Conservation (phyloP, 2,329 filamentous ascomycete genomes). For the Acrocalymma vagum region DNA sequence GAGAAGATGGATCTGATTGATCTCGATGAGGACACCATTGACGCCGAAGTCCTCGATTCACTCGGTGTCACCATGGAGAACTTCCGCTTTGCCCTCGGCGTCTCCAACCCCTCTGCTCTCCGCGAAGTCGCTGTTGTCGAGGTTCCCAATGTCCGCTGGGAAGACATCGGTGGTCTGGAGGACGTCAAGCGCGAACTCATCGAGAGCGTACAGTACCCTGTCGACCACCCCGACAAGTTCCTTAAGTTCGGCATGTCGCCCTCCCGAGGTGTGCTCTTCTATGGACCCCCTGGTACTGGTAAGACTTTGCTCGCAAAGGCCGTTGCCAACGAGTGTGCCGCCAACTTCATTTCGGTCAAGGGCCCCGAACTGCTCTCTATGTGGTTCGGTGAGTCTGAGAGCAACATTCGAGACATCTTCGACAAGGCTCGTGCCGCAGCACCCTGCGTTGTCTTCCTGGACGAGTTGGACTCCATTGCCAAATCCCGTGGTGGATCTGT, state of each 20-base stretch:
- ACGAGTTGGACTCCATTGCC: constrained; percentile 98
- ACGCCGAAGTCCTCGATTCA: constrained; percentile 97
- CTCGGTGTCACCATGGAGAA: constrained; percentile 99
- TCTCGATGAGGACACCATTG: constrained; percentile 97
- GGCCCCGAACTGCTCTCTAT: constrained; percentile 97
- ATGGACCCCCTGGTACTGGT: constrained; percentile 99
- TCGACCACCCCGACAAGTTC: constrained; percentile 99
- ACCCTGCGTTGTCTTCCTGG: constrained; percentile 98
- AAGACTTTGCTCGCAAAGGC: constrained; percentile 99
- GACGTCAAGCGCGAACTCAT: constrained; percentile 99
- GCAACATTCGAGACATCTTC: constrained; percentile 99
- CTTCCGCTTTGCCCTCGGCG: constrained; percentile 97
- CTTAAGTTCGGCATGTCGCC: constrained; percentile 99
- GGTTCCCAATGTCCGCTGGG: constrained; percentile 99
- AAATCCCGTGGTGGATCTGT: constrained; percentile 98
- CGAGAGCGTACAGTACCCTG: constrained; percentile 98
- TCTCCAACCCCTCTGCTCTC: constrained; percentile 97
- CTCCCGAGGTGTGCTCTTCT: constrained; percentile 98
- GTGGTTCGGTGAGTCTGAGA: constrained; percentile 99
- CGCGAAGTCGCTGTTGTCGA: constrained; percentile 99
- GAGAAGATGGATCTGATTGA: constrained; percentile 99
- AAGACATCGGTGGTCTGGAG: constrained; percentile 98
- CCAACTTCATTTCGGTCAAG: constrained; percentile 99
- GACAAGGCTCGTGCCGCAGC: constrained; percentile 99
- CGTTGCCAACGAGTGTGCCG: constrained; percentile 97